Base-by-base conservation (phyloP, 176 grass and related monocot genomes). In the Guadua angustifolia region DNA sequence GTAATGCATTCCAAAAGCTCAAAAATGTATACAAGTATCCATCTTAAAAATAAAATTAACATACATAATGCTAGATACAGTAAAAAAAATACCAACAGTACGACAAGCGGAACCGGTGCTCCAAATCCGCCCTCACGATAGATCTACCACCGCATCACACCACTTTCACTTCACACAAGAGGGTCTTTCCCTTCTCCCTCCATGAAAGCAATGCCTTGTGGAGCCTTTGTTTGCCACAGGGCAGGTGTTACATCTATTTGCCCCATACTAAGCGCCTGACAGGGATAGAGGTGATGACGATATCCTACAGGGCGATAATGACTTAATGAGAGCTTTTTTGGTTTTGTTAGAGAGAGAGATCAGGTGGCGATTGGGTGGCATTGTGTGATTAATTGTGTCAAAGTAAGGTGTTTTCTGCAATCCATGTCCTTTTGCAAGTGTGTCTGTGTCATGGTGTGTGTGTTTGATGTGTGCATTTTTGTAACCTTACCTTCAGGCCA, bases 201-300 rank as follows among this genome's bases (percentile, higher is more conserved):
- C 10, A 59, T 74, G 81, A 79, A 84, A 89, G 69, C 29, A 46
- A 84, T 17, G 7, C 36, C 69, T 84, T 79, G 75, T 80, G 47
- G 36, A 50, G 6, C 15, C 60, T 51, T 74, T 80, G 56, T 65
- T 84, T 66, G 49, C 59, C 74, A 79, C 75, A 59, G 74, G 60
- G 69, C 55, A 81, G 61, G 50, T 69, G 61, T 69, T 51, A 68
- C 78, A 79, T 81, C 69, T 22, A 26, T 79, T 73, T 84, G 75
- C 75, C 69, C 75, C 59, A 47, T 46, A 53, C 49, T 74, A 88
- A 74, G 47, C 21, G 22, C 15, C 39, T 59, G 81, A 88, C 59
- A 66, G 74, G 68, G 75, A 88, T 79, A 68, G 26, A 88, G 58
- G 67, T 57, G 74, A 45, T 72, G 57, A 79, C 73, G 81, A 56